These are phyloP conservation scores for Gamsiella multidivaricata DNA, from an alignment of 192 early-diverging fungal species.

Conservation along the genomic window DNA sequence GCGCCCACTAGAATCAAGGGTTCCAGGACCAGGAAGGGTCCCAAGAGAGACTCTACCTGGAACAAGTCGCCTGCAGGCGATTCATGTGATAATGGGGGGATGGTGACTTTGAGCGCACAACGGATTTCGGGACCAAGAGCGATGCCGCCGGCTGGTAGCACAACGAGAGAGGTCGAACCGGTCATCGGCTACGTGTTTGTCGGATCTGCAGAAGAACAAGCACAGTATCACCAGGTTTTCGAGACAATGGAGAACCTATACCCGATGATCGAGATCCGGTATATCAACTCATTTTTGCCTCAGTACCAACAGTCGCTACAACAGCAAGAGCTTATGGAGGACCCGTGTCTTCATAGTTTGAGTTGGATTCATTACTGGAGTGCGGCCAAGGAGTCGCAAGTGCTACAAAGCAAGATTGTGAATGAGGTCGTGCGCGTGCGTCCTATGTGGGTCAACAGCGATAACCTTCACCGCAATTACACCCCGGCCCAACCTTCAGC, in stretches of 20 bases:
- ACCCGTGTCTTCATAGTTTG: slow-evolving; percentile 33
- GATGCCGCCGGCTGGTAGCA: background rate
- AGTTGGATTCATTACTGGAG: slow-evolving; percentile 55
- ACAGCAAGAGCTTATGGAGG: slow-evolving; percentile 38
- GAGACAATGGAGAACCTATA: slow-evolving; percentile 22
- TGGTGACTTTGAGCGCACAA: slow-evolving; percentile 6
- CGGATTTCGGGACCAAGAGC: background rate
- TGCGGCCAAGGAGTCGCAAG: slow-evolving; percentile 49
- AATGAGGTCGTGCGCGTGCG: slow-evolving; percentile 46
- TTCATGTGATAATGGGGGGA: slow-evolving; percentile 15
- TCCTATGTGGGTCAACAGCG: slow-evolving; percentile 49
- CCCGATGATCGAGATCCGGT: slow-evolving; percentile 43
- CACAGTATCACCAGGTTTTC: slow-evolving; percentile 45
- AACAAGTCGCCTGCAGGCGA: background rate
- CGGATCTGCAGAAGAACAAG: slow-evolving; percentile 38
- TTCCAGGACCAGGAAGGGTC: no score
- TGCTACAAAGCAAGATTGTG: slow-evolving; percentile 47
- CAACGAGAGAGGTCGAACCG: background rate
- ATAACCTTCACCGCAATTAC: slow-evolving; percentile 42
- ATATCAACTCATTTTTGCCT: slow-evolving; percentile 51
- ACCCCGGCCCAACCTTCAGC: slow-evolving; percentile 1
- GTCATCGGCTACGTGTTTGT: slow-evolving; percentile 48
- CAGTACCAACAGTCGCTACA: slow-evolving; percentile 38
- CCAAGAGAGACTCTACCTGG: slow-evolving; percentile 3
- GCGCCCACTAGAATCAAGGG: slow-evolving; percentile 15